A percentile compares a stretch with the other conserved stretches of the same genome.
These are phyloP conservation scores for Citrullus mucosospermus DNA, from an alignment of 306 rosid species.

Conservation along the genomic window DNA sequence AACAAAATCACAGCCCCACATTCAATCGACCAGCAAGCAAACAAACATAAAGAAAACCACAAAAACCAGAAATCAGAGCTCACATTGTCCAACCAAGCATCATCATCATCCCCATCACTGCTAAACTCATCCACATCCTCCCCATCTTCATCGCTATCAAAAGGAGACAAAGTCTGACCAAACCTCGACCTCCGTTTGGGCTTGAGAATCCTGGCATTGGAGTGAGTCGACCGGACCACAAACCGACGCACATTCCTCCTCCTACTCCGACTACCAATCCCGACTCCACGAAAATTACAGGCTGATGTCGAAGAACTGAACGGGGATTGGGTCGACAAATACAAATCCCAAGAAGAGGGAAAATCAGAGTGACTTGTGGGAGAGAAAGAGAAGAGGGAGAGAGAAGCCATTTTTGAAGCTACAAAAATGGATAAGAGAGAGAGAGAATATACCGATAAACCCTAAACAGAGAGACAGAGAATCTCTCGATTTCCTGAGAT, in stretches of 20 bases:
- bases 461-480: slow-evolving; percentile 24
- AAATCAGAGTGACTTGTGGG: slow-evolving; percentile 9
- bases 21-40: neutral
- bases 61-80: slow-evolving; percentile 5
- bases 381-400: slow-evolving; percentile 26
- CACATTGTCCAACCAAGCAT: slow-evolving; percentile 39
- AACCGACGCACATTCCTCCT: slow-evolving; percentile 14
- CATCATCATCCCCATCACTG: slow-evolving; percentile 13
- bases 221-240: slow-evolving; percentile 53
- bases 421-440: neutral
- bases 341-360: slow-evolving; percentile 12
- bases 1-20: neutral
- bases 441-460: slow-evolving; percentile 68
- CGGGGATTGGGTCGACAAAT: neutral
- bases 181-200: slow-evolving; percentile 46
- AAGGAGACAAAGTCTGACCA: slow-evolving; percentile 36
- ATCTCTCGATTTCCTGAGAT: neutral
- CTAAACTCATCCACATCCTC: slow-evolving; percentile 17
- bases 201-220: slow-evolving; percentile 63
- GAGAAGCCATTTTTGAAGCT: slow-evolving; percentile 27
- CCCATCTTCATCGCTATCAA: slow-evolving; percentile 35
- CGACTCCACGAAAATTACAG: neutral
- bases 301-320: neutral
- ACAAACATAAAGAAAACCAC: neutral
- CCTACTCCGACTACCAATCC: neutral